Evolutionary conservation across 2,329 filamentous ascomycete genomes (phyloP), one percentile per base, ranked within the genome.

Genomic region (Sarocladiaceae sp.): DNA sequence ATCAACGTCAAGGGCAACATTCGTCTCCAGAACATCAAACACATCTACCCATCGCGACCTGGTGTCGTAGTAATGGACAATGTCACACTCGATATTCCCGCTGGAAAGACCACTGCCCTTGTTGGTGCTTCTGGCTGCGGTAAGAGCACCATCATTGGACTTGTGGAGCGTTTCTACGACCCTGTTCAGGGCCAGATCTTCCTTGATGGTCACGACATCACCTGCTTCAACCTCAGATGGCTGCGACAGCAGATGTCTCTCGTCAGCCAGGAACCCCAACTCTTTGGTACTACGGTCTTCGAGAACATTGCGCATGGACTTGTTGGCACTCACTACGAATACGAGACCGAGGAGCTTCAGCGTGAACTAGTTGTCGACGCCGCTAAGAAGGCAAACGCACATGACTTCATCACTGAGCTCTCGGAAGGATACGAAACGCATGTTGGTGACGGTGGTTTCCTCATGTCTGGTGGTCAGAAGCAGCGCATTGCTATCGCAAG

Each of bases 401-500:
- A 73, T 44, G 69, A 72, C 12, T 77, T 76, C 48, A 72, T 77
- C 32, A 51, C 59, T 3, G 59, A 64, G 21, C 60, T 77, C 0
- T 72, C 74, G 1, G 49, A 64, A 47, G 74, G 60, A 3, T 66
- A 67, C 51, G 66, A 74, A 2, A 82, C 81, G 0, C 63, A 69
- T 6, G 76, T 84, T 6, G 82, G 82, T 5, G 76, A 83, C 51
- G 70, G 73, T 10, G 82, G 81, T 2, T 74, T 78, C 27, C 75
- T 80, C 33, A 62, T 84, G 1, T 80, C 74, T 9, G 93, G 93
- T 61, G 93, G 93, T 27, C 93, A 98, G 65, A 95, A 95, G 64
- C 93, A 97, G 65, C 87, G 93, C 54, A 93, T 97, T 57, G 90
- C 91, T 12, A 96, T 97, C 48, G 59, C 58, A 6, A 55, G 61